phyloP scores from a whole-genome alignment of 495 filamentous ascomycete species.

The Podospora pseudocomata region DNA sequence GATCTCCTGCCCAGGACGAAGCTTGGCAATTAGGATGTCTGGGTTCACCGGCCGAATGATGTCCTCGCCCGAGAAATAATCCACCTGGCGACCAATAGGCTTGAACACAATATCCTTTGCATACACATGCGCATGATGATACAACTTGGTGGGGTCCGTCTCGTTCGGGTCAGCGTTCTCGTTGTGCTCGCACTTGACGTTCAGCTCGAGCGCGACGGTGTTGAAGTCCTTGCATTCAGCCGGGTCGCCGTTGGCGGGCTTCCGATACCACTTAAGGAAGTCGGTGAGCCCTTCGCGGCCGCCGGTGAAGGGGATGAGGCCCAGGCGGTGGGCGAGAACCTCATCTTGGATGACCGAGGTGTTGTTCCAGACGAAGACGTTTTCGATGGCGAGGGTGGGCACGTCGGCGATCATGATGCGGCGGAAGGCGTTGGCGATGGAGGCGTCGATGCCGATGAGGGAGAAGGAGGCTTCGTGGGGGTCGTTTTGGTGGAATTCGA shows the following conservation, averaged over 20 bases:
- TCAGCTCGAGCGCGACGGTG: constrained; percentile 67
- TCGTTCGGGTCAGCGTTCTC: constrained; percentile 62
- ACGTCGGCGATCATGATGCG: constrained; percentile 95
- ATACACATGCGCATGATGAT: constrained; percentile 83
- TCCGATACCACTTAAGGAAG: constrained; percentile 68
- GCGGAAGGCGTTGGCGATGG: constrained; percentile 96
- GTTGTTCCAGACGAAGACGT: constrained; percentile 87
- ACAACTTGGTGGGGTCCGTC: constrained; percentile 76
- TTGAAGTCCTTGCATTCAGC: constrained; percentile 65
- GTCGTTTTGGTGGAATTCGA: constrained; percentile 81
- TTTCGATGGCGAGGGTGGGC: constrained; percentile 88
- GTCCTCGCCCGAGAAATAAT: constrained; percentile 63
- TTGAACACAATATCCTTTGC: constrained; percentile 73
- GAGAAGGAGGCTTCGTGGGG: constrained; percentile 78
- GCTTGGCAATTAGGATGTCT: constrained; percentile 89
- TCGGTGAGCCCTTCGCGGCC: constrained; percentile 67
- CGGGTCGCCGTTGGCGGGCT: constrained; percentile 39
- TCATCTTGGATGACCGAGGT: constrained; percentile 97
- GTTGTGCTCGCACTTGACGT: constrained; percentile 74
- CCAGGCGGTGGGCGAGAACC: constrained; percentile 83
- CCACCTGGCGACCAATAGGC: constrained; percentile 66
- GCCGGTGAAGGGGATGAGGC: constrained; percentile 84
- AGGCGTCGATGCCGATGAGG: constrained; percentile 83
- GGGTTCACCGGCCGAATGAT: constrained; percentile 75
- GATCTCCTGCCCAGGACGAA: constrained; percentile 86